Percentiles rank a stretch among this genome's conserved stretches.
These are phyloP conservation scores for Colletotrichum tropicicola DNA, from an alignment of 2,329 filamentous ascomycete genomes.

Conservation along the genomic window DNA sequence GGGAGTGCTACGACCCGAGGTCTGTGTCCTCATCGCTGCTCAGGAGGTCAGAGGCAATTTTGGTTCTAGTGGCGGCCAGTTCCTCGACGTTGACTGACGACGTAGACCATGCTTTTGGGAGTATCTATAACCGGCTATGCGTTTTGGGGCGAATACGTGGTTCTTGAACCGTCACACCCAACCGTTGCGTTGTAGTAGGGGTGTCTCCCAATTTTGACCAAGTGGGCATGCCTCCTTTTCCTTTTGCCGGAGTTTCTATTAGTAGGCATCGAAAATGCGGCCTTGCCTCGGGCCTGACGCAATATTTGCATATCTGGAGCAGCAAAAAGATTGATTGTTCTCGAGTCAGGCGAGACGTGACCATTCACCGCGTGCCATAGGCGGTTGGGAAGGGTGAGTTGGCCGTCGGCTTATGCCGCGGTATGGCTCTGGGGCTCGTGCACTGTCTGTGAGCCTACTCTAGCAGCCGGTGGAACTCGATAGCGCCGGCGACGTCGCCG, in stretches of 20 bases:
- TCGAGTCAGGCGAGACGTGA: slow-evolving; percentile 12
- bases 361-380: not conserved
- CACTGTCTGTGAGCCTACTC: not conserved
- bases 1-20: not conserved
- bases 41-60: not conserved
- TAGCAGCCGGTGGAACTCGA: not conserved
- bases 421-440: not conserved
- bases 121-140: too few species aligned
- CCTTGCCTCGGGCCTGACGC: slow-evolving; percentile 3
- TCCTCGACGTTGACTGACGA: too few species aligned
- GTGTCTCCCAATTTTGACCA: not conserved
- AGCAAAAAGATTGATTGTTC: not conserved
- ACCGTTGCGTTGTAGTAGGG: not conserved
- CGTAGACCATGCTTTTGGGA: too few species aligned
- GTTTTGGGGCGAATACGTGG: not conserved
- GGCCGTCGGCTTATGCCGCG: not conserved
- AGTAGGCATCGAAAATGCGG: not conserved
- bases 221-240: not conserved
- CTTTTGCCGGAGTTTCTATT: not conserved
- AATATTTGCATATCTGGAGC: slow-evolving; percentile 8
- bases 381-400: not conserved
- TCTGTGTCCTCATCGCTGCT: not conserved
- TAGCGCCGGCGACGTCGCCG: slow-evolving; percentile 7
- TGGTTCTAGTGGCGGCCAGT: too few species aligned
- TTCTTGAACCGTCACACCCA: not conserved